Evolutionary conservation across 805 yeast genomes (phyloP).

Genomic region (Metschnikowia sp.): DNA sequence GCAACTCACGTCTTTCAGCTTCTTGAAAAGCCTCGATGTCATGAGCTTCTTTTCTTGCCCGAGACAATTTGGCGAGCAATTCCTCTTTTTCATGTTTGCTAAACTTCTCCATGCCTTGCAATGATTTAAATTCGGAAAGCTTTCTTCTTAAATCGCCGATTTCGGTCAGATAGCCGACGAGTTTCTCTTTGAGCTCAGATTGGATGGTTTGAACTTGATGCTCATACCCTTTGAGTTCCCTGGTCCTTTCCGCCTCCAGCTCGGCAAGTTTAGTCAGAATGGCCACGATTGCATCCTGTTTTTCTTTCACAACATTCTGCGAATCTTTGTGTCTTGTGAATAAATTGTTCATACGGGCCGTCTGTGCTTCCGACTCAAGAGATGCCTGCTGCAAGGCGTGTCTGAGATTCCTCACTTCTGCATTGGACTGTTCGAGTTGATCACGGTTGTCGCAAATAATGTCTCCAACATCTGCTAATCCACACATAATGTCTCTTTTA

Average conservation of each 20-base stretch:
- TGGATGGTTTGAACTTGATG: neutral
- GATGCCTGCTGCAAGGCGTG: slow-evolving; percentile 3
- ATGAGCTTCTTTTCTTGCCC: slow-evolving; percentile 1
- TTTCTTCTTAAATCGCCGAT: neutral
- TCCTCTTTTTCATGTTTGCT: slow-evolving; percentile 5
- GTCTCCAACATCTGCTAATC: slow-evolving; percentile 8
- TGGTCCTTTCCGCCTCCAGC: neutral
- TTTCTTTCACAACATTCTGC: neutral
- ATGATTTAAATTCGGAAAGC: neutral
- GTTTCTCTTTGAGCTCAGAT: neutral
- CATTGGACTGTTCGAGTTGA: slow-evolving; percentile 1
- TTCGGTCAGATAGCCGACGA: neutral
- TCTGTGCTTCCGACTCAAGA: slow-evolving; percentile 1
- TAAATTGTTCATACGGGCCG: no score
- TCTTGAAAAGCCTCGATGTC: slow-evolving; percentile 9
- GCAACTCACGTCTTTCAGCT: slow-evolving; percentile 4
- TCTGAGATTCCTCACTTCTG: slow-evolving; percentile 2
- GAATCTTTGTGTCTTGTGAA: neutral
- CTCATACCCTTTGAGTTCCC: neutral
- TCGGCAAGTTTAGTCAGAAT: neutral
- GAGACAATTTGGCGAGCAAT: slow-evolving; percentile 1
- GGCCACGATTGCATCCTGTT: neutral
- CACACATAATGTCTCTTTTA: slow-evolving; percentile 5
- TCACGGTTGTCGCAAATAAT: neutral
- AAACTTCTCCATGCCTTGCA: neutral